phyloP scores from a whole-genome alignment of 2,329 filamentous ascomycete species.

The Phoma sp. region DNA sequence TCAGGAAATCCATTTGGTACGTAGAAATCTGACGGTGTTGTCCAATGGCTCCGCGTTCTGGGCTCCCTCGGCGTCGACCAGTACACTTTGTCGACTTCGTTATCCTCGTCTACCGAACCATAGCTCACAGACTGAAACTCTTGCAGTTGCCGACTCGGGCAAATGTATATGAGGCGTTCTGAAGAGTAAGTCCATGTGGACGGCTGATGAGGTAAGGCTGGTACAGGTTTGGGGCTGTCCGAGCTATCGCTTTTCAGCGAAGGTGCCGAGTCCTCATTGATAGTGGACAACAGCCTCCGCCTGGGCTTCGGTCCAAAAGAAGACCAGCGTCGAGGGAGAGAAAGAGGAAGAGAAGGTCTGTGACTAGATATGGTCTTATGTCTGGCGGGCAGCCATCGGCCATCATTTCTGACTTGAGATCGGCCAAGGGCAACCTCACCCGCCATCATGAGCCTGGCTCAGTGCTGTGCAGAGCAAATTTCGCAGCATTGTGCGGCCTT shows the following conservation, averaged over 20 bases:
- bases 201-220: neutral
- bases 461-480: neutral
- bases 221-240: neutral
- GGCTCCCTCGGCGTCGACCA: neutral
- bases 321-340: neutral
- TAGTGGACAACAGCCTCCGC: neutral
- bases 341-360: neutral
- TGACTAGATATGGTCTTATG: neutral
- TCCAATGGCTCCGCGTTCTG: conserved; percentile 7
- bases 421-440: neutral
- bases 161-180: conserved; percentile 1
- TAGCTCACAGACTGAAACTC: conserved; percentile 6
- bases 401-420: conserved; percentile 1
- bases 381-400: conserved; percentile 3
- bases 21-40: neutral
- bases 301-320: neutral
- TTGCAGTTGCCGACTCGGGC: conserved; percentile 6
- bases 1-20: neutral
- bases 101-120: neutral
- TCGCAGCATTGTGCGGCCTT: neutral
- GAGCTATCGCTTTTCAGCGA: conserved; percentile 3
- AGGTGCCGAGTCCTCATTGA: neutral
- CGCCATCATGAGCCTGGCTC: conserved; percentile 1
- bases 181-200: neutral
- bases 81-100: neutral